Evolutionary conservation across 2,329 filamentous ascomycete species (phyloP).

Genomic region (Nectriaceae sp.): DNA sequence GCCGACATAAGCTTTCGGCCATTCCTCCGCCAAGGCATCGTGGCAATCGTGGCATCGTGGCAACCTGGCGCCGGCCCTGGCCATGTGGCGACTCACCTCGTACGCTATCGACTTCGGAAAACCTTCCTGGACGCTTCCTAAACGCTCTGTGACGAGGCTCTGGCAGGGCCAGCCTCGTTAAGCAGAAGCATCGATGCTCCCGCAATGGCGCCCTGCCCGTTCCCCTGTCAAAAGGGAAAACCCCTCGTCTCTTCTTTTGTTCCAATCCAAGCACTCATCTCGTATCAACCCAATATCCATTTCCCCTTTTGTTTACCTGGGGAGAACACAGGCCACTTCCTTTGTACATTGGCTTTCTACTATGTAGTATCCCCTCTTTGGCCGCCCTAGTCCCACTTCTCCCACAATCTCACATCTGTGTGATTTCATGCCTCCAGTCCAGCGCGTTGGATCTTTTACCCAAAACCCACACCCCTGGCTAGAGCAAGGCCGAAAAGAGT

Average conservation of each 20-base stretch:
- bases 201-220: not conserved
- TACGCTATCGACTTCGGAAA: not conserved
- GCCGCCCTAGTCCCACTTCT: not conserved
- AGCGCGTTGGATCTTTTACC: not conserved
- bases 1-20: slow-evolving; percentile 13
- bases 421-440: not conserved
- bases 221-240: not conserved
- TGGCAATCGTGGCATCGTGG: not conserved
- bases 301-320: too few relatives aligned
- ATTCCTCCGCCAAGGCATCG: slow-evolving; percentile 1
- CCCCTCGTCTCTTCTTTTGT: not conserved
- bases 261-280: not conserved
- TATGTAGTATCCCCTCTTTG: not conserved
- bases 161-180: not conserved
- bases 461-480: not conserved
- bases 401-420: not conserved
- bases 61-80: slow-evolving; percentile 1
- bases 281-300: not conserved
- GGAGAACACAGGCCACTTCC: too few relatives aligned
- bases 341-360: too few relatives aligned
- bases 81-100: slow-evolving; percentile 4
- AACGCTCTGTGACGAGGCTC: not conserved
- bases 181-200: not conserved
- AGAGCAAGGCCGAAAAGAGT: not conserved
- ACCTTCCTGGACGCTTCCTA: not conserved